Evolutionary conservation across 352 stramenopile species (phyloP), one percentile per base, ranked within the genome.

Genomic region (Globisporangium spinosum): DNA sequence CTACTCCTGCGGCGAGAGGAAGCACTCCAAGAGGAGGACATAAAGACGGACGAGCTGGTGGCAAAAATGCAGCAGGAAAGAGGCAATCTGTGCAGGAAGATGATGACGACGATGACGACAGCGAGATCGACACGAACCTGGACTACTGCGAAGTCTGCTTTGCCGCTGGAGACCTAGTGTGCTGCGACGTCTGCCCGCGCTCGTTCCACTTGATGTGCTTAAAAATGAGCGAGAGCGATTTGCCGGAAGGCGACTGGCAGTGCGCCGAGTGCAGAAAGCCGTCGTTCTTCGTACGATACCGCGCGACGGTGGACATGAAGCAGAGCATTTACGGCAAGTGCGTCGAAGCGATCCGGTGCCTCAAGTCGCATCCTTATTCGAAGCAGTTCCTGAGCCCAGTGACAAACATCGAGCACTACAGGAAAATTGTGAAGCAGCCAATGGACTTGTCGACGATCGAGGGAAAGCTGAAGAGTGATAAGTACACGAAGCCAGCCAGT

Each of bases 171-270:
- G 87, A 96, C 68, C 65, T 98, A 1, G 79, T 97, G 6, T 97
- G 86, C 69, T 98, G 95, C 67, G 90, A 95, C 53, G 85, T 90
- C 34, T 98, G 95, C 62, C 94, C 94, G 6, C 81, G 93, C 25
- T 93, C 91, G 43, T 98, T 94, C 82, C 95, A 98, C 68, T 55
- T 90, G 29, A 82, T 85, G 34, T 98, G 95, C 64, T 56, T 94
- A 29, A 71, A 83, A 23, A 83, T 93, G 76, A 78, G 69, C 6
- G 82, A 93, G 62, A 82, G 77, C 55, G 85, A 95, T 45, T 70
- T 95, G 6, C 87, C 87, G 0, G 78, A 90, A 58, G 87, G 85
- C n/a, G 80, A 93, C 59, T 95, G 87, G 87, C 85, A 95, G 68
- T 95, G 87, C 62, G 67, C 65, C 2, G 83, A 93, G 66, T 95